phyloP scores from a whole-genome alignment of 345 rosid genomes.

The Firmiana major region DNA sequence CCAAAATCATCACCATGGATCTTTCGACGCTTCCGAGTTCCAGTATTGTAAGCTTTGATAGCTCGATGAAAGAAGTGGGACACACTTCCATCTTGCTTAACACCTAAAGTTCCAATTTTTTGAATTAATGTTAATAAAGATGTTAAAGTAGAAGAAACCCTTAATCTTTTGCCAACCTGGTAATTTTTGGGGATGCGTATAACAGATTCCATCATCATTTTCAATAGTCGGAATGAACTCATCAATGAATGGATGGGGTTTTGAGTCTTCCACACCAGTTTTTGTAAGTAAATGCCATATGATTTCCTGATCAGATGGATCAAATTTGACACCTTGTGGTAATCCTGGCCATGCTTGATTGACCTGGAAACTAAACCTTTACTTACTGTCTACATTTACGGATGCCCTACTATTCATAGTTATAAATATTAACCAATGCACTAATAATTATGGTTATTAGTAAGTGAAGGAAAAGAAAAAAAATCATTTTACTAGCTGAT shows the following conservation, averaged over 20 bases:
- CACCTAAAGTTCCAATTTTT: constrained; percentile 40
- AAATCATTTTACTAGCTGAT: neutral
- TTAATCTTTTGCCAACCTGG: constrained; percentile 52
- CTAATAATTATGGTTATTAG: neutral
- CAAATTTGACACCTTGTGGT: constrained; percentile 90
- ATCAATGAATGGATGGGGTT: constrained; percentile 68
- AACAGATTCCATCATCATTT: constrained; percentile 91
- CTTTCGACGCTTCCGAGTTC: constrained; percentile 91
- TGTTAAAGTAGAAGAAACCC: neutral
- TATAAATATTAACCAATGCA: neutral
- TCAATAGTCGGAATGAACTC: constrained; percentile 81
- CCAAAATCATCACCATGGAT: constrained; percentile 70
- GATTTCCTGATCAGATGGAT: constrained; percentile 92
- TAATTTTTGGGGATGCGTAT: constrained; percentile 88
- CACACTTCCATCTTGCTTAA: constrained; percentile 70
- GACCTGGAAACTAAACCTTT: constrained; percentile 43
- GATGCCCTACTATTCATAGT: neutral
- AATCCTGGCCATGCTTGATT: constrained; percentile 87
- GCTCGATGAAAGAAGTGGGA: constrained; percentile 86
- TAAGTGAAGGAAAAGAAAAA: neutral
- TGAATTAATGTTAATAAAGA: constrained; percentile 2
- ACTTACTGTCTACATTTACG: neutral
- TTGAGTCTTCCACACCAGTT: constrained; percentile 39
- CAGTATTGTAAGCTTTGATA: constrained; percentile 86
- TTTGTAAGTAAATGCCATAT: constrained; percentile 85